These are phyloP conservation scores for Suhomyces ambrosiae DNA, from an alignment of 1,139 yeast species.

Conservation along the genomic window DNA sequence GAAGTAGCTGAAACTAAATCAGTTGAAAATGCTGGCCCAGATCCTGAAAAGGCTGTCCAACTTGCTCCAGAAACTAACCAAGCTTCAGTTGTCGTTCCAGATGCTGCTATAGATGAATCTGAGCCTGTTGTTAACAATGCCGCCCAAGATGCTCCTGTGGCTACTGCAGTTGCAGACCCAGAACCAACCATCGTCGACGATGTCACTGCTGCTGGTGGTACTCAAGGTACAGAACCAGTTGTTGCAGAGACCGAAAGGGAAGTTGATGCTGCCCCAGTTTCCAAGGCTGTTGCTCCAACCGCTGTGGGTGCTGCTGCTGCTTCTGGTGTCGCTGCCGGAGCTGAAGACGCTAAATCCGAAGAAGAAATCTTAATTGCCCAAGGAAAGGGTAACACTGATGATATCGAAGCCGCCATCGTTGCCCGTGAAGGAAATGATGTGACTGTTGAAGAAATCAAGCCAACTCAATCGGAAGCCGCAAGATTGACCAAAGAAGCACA, in stretches of 20 bases:
- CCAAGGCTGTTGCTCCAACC: constrained; percentile 18
- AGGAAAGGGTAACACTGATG: constrained; percentile 28
- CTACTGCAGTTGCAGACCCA: constrained; percentile 3
- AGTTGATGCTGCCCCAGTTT: constrained; percentile 23
- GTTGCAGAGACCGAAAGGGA: constrained; percentile 22
- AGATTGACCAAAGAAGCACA: constrained; percentile 38
- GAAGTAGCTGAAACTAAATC: not conserved
- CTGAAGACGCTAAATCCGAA: constrained; percentile 19
- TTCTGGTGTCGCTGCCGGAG: constrained; percentile 13
- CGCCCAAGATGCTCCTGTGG: constrained; percentile 5
- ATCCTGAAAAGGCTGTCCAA: constrained; percentile 7
- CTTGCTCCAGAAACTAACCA: constrained; percentile 1
- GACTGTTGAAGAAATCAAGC: constrained; percentile 47
- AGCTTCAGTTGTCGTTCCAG: constrained; percentile 1
- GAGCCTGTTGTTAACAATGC: not conserved
- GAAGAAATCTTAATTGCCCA: constrained; percentile 46
- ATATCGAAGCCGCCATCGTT: constrained; percentile 39
- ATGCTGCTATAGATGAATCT: not conserved
- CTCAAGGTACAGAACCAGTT: no score
- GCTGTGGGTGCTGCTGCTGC: constrained; percentile 15
- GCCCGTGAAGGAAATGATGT: constrained; percentile 43
- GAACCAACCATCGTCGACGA: constrained; percentile 8
- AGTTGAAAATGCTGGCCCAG: not conserved
- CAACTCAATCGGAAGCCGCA: constrained; percentile 41
- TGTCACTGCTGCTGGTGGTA: constrained; percentile 1